Percentiles rank a stretch among this genome's conserved stretches.
These are phyloP conservation scores for Paspalum notatum DNA, from an alignment of 176 grass and related monocot species.

Conservation along the genomic window DNA sequence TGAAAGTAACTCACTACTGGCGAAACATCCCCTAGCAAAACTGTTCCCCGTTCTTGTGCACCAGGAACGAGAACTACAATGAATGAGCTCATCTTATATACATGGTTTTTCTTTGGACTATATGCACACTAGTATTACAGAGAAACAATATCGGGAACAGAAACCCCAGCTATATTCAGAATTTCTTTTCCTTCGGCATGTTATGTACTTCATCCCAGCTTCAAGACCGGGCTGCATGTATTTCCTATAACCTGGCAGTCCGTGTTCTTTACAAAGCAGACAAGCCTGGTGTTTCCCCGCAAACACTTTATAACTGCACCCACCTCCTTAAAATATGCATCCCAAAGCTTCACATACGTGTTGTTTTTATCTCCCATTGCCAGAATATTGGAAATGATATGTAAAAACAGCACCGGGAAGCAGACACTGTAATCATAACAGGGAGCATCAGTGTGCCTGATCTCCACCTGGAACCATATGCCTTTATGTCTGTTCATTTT, in stretches of 20 bases:
- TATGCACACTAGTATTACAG: conserved; percentile 2
- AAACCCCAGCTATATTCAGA: conserved; percentile 9
- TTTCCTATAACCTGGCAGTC: conserved; percentile 13
- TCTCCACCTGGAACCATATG: conserved; percentile 12
- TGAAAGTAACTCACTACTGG: neutral
- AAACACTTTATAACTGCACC: no score
- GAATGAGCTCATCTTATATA: conserved; percentile 33
- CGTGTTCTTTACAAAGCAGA: neutral
- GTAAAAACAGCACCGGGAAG: conserved; percentile 16
- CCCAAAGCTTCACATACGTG: no score
- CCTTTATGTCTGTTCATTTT: conserved; percentile 52
- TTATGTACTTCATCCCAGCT: conserved; percentile 23
- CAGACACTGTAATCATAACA: neutral
- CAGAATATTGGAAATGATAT: neutral
- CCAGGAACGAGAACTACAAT: neutral
- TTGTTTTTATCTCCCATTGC: neutral
- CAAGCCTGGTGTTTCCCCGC: neutral
- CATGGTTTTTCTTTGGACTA: conserved; percentile 30
- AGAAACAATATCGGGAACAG: neutral
- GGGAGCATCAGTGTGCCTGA: neutral
- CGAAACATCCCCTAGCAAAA: neutral
- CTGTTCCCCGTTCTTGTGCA: conserved; percentile 3
- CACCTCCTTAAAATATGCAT: no score
- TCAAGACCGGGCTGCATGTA: conserved; percentile 35
- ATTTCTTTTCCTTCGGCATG: neutral